phyloP scores from a whole-genome alignment of 1,139 yeast species.

The Blastobotrys petasosporus region DNA sequence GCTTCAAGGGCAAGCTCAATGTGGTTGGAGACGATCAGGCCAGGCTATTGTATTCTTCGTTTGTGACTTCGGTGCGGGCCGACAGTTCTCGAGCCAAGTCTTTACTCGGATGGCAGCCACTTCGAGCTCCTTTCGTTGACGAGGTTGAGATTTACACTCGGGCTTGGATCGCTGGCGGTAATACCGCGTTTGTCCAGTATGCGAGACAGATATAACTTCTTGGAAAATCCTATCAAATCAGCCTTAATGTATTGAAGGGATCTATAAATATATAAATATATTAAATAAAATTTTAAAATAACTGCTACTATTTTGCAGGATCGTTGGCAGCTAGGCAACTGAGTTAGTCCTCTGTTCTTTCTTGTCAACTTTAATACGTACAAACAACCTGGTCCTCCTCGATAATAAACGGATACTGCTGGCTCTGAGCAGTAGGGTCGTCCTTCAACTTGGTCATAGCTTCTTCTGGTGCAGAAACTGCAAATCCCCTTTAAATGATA shows the following conservation, averaged over 20 bases:
- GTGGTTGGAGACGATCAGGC: neutral
- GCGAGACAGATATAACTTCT: no score
- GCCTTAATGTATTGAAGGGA: no score
- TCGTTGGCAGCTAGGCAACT: no score
- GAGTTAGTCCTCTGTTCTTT: no score
- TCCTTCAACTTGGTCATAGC: conserved; percentile 26
- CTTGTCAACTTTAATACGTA: neutral
- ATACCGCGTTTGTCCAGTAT: no score
- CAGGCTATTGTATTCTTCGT: neutral
- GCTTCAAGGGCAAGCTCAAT: neutral
- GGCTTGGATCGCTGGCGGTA: no score
- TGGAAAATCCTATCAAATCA: no score
- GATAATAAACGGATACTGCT: conserved; percentile 36
- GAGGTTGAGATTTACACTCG: neutral
- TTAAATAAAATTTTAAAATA: no score
- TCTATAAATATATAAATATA: no score
- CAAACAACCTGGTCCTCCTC: conserved; percentile 34
- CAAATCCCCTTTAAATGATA: conserved; percentile 36
- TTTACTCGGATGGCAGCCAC: neutral
- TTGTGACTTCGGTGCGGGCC: neutral
- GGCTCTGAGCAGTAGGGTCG: conserved; percentile 17
- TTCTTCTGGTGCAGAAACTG: conserved; percentile 33
- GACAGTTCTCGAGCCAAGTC: neutral
- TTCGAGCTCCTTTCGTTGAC: neutral
- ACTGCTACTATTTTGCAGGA: no score